A percentile compares a stretch with the other conserved stretches of the same genome.
Evolutionary conservation across 1,284 basidiomycete species (phyloP).

Genomic region (Fomitiporia mediterranea): DNA sequence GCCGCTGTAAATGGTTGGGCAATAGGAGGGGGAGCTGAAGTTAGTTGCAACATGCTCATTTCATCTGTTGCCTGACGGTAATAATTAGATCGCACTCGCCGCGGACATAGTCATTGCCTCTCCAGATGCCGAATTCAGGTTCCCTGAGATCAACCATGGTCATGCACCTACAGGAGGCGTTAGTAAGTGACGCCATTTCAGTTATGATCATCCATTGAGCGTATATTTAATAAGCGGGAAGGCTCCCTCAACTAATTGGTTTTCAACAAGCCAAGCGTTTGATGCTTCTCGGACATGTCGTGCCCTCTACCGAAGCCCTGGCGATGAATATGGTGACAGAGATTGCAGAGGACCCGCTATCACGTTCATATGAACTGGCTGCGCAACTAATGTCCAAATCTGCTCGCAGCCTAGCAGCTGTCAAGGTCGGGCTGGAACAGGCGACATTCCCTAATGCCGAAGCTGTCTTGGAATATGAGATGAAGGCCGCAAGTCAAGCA

Average conservation of each 20-base stretch:
- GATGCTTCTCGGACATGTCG: constrained; percentile 5
- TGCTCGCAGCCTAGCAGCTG: constrained; percentile 2
- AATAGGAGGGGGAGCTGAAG: constrained; percentile 14
- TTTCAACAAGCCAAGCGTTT: constrained; percentile 10
- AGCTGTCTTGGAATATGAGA: background rate
- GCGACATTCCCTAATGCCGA: constrained; percentile 12
- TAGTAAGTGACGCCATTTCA: no score
- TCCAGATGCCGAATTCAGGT: constrained; percentile 8
- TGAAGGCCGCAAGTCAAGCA: constrained; percentile 10
- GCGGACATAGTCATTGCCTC: constrained; percentile 9
- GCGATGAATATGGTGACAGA: constrained; percentile 13
- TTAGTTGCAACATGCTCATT: background rate
- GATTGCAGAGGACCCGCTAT: constrained; percentile 1
- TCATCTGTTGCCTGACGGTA: background rate
- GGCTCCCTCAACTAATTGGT: constrained; percentile 12
- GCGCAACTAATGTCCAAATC: constrained; percentile 1
- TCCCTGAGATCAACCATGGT: constrained; percentile 14
- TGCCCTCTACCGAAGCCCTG: background rate
- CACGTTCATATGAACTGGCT: constrained; percentile 3
- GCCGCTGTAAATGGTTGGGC: constrained; percentile 14
- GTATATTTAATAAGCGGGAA: background rate
- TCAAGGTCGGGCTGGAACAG: constrained; percentile 9
- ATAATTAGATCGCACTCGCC: constrained; percentile 12
- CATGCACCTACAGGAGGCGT: constrained; percentile 16
- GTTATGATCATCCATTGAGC: background rate